Conservation (phyloP, 805 yeast genomes). For the Wickerhamomyces queroliae region DNA sequence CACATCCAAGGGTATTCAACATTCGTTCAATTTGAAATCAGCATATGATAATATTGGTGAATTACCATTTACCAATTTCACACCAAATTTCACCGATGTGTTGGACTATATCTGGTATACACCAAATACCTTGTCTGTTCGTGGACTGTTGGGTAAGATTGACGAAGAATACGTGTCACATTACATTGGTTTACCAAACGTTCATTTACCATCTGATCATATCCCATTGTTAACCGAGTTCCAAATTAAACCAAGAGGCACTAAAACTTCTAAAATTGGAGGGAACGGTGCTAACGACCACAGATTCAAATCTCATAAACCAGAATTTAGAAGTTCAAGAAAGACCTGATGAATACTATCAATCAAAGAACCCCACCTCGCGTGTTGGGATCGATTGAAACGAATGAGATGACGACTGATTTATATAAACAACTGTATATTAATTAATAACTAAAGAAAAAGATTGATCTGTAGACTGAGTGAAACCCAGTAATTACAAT, state of each 20-base stretch:
- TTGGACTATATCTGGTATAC: conserved; percentile 97
- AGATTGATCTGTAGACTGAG: too few species aligned
- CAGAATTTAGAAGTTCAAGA: conserved; percentile 7
- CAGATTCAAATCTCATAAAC: background rate
- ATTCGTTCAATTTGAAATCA: conserved; percentile 74
- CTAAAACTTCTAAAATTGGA: background rate
- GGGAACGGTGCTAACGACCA: too few species aligned
- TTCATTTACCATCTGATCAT: conserved; percentile 90
- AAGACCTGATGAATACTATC: conserved; percentile 6
- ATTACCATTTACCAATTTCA: conserved; percentile 88
- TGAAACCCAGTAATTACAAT: too few species aligned
- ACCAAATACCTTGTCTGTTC: conserved; percentile 71
- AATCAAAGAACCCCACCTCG: too few species aligned
- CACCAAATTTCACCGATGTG: conserved; percentile 89
- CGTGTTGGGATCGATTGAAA: too few species aligned
- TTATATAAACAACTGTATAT: too few species aligned
- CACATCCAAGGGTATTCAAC: conserved; percentile 84
- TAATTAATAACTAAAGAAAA: too few species aligned
- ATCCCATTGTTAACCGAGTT: conserved; percentile 73
- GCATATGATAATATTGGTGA: conserved; percentile 84
- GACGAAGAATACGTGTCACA: conserved; percentile 72
- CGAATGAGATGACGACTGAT: too few species aligned
- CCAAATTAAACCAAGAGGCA: conserved; percentile 47
- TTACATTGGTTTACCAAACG: conserved; percentile 89
- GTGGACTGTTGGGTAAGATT: conserved; percentile 79